A percentile compares a stretch with the other conserved stretches of the same genome.
phyloP scores from a whole-genome alignment of 495 filamentous ascomycete species.

The Corynascus novoguineensis region DNA sequence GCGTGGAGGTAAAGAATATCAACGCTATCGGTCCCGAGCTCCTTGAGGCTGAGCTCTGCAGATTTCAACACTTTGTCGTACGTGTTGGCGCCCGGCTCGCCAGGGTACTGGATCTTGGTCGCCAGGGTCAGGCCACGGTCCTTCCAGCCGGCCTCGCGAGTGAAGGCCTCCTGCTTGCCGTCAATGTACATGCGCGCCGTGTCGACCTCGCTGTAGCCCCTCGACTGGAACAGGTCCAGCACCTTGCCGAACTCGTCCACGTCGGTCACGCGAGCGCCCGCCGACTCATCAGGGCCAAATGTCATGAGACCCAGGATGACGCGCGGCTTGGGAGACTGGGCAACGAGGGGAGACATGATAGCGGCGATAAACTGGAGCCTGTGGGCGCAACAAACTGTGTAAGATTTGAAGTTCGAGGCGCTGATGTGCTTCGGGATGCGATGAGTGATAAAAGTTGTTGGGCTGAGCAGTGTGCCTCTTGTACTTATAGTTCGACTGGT shows the following conservation, averaged over 20 bases:
- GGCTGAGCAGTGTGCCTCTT: too few species aligned
- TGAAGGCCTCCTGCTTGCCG: conserved; percentile 77
- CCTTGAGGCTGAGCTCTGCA: conserved; percentile 60
- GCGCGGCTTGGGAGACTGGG: conserved; percentile 34
- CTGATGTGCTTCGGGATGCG: too few species aligned
- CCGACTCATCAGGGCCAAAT: conserved; percentile 47
- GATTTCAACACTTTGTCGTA: conserved; percentile 55
- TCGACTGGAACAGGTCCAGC: conserved; percentile 63
- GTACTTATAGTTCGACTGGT: too few species aligned
- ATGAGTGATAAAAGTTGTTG: too few species aligned
- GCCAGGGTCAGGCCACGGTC: conserved; percentile 76
- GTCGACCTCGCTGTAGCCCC: conserved; percentile 75
- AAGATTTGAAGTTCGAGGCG: not conserved
- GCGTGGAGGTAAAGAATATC: conserved; percentile 91
- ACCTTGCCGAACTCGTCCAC: conserved; percentile 57
- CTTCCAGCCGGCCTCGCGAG: conserved; percentile 68
- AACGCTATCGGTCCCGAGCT: conserved; percentile 68
- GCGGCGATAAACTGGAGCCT: not conserved
- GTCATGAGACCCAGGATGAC: conserved; percentile 61
- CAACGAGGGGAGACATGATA: conserved; percentile 5
- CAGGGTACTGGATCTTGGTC: conserved; percentile 74
- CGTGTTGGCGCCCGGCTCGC: conserved; percentile 52
- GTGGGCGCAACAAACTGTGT: not conserved
- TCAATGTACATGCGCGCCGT: conserved; percentile 71
- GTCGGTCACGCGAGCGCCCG: conserved; percentile 66